A percentile compares a stretch with the other conserved stretches of the same genome.
phyloP scores from a whole-genome alignment of 208 protist species.

The Leishmania turanica region DNA sequence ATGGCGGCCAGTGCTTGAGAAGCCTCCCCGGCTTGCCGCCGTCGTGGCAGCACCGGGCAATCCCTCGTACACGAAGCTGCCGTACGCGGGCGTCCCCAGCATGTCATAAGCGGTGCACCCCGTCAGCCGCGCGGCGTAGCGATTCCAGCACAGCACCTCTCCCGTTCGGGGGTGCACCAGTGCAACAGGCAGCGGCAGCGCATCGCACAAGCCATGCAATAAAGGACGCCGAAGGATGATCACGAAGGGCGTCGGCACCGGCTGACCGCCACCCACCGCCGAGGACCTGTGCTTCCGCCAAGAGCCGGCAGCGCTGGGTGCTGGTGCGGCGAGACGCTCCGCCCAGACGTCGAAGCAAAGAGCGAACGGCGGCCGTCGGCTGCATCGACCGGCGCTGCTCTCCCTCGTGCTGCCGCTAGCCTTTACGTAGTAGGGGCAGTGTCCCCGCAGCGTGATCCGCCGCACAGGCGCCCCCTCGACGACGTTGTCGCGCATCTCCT shows the following conservation, averaged over 20 bases:
- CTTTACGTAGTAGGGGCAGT: slow-evolving; percentile 21
- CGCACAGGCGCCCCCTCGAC: slow-evolving; percentile 33
- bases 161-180: slow-evolving; percentile 67
- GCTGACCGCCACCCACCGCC: neutral
- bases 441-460: slow-evolving; percentile 33
- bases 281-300: neutral
- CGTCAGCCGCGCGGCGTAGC: slow-evolving; percentile 42
- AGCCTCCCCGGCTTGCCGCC: slow-evolving; percentile 7
- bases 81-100: slow-evolving; percentile 45
- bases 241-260: neutral
- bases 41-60: slow-evolving; percentile 5
- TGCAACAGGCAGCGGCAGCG: slow-evolving; percentile 55
- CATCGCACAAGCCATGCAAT: slow-evolving; percentile 64
- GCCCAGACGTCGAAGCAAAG: slow-evolving; percentile 62
- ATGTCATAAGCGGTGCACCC: slow-evolving; percentile 44
- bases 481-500: neutral
- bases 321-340: slow-evolving; percentile 10
- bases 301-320: neutral
- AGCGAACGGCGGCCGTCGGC: slow-evolving; percentile 25
- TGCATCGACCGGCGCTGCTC: neutral
- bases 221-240: slow-evolving; percentile 59
- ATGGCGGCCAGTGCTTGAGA: slow-evolving; percentile 6
- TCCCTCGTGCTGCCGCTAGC: neutral
- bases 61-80: slow-evolving; percentile 27
- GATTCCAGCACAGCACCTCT: slow-evolving; percentile 64